Conservation (phyloP, 257 asterid genomes). For the Solanum rostratum region DNA sequence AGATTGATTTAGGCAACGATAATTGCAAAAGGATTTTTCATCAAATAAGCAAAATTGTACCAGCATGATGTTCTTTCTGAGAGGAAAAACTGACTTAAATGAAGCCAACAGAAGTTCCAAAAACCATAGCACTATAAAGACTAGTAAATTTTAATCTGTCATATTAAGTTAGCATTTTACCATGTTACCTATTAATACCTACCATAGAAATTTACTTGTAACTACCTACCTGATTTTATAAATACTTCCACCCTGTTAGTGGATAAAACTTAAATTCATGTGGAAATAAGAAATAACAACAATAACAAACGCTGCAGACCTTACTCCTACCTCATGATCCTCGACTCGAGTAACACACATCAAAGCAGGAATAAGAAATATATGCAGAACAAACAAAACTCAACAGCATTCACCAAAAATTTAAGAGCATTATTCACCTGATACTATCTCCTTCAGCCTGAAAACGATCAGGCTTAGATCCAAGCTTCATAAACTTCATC, state of each 20-base stretch:
- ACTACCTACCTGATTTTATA: not conserved
- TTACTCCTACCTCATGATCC: not conserved
- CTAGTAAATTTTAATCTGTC: not conserved
- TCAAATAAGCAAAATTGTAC: not conserved
- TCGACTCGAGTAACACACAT: not conserved
- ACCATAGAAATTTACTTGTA: not conserved
- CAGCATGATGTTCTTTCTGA: not conserved
- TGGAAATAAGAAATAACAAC: not conserved
- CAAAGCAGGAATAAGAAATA: not conserved
- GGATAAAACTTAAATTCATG: not conserved
- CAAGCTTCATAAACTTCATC: slow-evolving; percentile 97
- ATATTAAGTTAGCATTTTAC: not conserved
- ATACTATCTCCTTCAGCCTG: slow-evolving; percentile 67
- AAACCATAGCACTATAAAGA: not conserved
- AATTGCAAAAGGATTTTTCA: not conserved
- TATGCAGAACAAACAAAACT: not conserved
- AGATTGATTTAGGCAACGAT: not conserved
- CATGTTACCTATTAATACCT: not conserved
- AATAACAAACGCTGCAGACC: not conserved
- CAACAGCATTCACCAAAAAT: no score
- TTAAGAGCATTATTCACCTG: slow-evolving; percentile 34
- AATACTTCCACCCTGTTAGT: not conserved
- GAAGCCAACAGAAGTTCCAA: not conserved
- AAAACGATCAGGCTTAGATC: slow-evolving; percentile 83
- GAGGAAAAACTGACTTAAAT: not conserved